A percentile compares a stretch with the other conserved stretches of the same genome.
Conservation (phyloP, 768 basidiomycete genomes). For the Boletus subparvulus region DNA sequence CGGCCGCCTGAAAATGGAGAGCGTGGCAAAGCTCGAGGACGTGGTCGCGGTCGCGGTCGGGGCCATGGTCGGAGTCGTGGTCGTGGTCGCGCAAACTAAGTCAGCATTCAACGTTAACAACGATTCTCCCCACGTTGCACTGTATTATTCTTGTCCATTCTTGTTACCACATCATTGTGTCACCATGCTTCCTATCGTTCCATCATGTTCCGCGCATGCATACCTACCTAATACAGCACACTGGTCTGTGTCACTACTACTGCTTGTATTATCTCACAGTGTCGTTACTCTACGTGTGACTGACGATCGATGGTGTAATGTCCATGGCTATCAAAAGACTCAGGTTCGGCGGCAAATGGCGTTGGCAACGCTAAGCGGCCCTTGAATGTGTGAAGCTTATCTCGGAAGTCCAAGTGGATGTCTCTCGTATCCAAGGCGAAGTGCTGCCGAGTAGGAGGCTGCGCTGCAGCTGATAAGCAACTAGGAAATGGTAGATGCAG, state of each 20-base stretch:
- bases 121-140: conserved; percentile 19
- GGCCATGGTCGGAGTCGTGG: conserved; percentile 39
- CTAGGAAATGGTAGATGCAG: neutral
- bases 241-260: conserved; percentile 11
- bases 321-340: neutral
- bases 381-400: conserved; percentile 7
- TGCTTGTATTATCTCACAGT: conserved; percentile 15
- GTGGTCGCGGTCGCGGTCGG: conserved; percentile 42
- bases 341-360: neutral
- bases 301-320: conserved; percentile 20
- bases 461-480: neutral
- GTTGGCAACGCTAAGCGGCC: neutral
- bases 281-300: conserved; percentile 6
- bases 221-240: conserved; percentile 19
- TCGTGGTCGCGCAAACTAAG: conserved; percentile 35
- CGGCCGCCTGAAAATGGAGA: conserved; percentile 24
- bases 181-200: conserved; percentile 19
- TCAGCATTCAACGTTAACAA: neutral
- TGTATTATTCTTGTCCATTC: conserved; percentile 17
- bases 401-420: conserved; percentile 20
- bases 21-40: conserved; percentile 38
- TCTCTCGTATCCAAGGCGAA: too few relatives aligned
- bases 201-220: conserved; percentile 24
- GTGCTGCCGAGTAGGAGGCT: neutral
- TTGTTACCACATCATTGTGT: conserved; percentile 19